These are phyloP conservation scores for Blastobotrys arbuscula DNA, from an alignment of 1,139 yeast genomes.

Conservation along the genomic window DNA sequence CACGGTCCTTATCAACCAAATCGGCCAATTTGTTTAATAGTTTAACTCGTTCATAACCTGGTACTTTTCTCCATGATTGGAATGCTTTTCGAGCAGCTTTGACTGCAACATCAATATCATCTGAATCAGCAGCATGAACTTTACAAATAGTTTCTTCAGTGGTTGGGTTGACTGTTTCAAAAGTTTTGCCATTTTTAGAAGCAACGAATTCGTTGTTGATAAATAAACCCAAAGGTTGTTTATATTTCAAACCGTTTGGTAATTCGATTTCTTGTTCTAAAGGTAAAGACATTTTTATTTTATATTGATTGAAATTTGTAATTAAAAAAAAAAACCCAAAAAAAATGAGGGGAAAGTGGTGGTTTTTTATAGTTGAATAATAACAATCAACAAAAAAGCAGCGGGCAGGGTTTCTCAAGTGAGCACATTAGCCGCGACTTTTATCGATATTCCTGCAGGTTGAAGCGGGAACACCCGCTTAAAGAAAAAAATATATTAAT, in stretches of 20 bases:
- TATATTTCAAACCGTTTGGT: constrained; percentile 52
- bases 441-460: too few relatives aligned
- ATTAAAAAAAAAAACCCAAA: constrained; percentile 1
- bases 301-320: background rate
- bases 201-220: constrained; percentile 74
- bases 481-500: too few relatives aligned
- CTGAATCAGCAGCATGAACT: constrained; percentile 49
- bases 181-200: constrained; percentile 53
- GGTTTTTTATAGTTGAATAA: constrained; percentile 1
- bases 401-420: too few relatives aligned
- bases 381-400: too few relatives aligned
- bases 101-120: constrained; percentile 57
- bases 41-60: constrained; percentile 43
- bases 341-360: background rate
- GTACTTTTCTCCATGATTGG: constrained; percentile 43
- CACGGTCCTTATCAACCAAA: constrained; percentile 44
- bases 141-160: constrained; percentile 50
- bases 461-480: too few relatives aligned
- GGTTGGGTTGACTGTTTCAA: constrained; percentile 36
- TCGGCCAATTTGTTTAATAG: constrained; percentile 49
- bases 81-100: constrained; percentile 53
- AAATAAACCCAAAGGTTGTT: constrained; percentile 76
- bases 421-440: too few relatives aligned
- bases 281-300: constrained; percentile 12
- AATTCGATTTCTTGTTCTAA: constrained; percentile 37